Evolutionary conservation across 176 grass and related monocot genomes (phyloP).

Genomic region (Phoenix roebelenii): DNA sequence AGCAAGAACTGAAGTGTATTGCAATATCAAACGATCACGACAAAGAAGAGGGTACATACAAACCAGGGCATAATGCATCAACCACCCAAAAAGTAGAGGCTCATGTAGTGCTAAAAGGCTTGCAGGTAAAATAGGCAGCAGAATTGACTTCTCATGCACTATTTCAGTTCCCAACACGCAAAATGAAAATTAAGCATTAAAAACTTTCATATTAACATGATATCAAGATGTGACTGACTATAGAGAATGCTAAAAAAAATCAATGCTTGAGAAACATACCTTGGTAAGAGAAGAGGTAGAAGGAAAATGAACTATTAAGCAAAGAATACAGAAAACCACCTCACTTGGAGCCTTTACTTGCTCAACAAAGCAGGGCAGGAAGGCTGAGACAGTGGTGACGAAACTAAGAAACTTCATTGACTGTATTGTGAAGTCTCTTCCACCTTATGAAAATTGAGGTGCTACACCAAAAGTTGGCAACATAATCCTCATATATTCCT

Average conservation of each 20-base stretch:
- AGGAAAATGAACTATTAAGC: slow-evolving; percentile 73
- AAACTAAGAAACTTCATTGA: slow-evolving; percentile 68
- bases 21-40: slow-evolving; percentile 70
- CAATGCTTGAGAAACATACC: slow-evolving; percentile 31
- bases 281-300: slow-evolving; percentile 90
- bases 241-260: background rate
- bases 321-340: slow-evolving; percentile 81
- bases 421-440: slow-evolving; percentile 59
- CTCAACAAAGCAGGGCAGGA: slow-evolving; percentile 82
- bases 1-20: slow-evolving; percentile 57
- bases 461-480: slow-evolving; percentile 96
- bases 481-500: slow-evolving; percentile 91
- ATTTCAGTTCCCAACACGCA: slow-evolving; percentile 8
- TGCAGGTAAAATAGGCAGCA: slow-evolving; percentile 86
- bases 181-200: too few relatives aligned
- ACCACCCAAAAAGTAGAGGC: slow-evolving; percentile 62
- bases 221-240: slow-evolving; percentile 1
- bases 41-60: slow-evolving; percentile 73
- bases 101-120: slow-evolving; percentile 76
- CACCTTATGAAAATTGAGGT: slow-evolving; percentile 88
- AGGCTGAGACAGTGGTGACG: slow-evolving; percentile 53
- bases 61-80: slow-evolving; percentile 67
- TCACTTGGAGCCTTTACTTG: slow-evolving; percentile 73
- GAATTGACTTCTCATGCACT: slow-evolving; percentile 98
- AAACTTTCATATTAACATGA: background rate